Conservation (phyloP, 257 asterid species). For the Cynanchum wilfordii region DNA sequence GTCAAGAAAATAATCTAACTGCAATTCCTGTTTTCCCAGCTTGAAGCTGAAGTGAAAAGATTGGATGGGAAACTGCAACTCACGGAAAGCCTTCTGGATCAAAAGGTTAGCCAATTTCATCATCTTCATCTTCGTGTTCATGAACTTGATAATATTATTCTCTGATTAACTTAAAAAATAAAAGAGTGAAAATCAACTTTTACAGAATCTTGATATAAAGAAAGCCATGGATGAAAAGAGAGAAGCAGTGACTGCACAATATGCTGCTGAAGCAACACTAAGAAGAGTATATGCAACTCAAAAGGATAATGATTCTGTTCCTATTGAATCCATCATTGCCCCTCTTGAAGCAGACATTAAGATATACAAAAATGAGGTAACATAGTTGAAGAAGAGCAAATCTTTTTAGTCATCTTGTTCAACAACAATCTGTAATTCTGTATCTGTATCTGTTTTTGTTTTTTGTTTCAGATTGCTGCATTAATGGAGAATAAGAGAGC, state of each 20-base stretch:
- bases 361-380: constrained; percentile 79
- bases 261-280: constrained; percentile 90
- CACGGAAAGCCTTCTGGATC: constrained; percentile 46
- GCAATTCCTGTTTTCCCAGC: constrained; percentile 28
- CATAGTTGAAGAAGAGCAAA: neutral
- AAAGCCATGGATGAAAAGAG: constrained; percentile 55
- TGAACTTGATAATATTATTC: neutral
- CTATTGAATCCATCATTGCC: constrained; percentile 66
- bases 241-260: constrained; percentile 76
- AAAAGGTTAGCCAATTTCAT: constrained; percentile 44
- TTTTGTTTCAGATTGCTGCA: constrained; percentile 48
- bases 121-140: neutral
- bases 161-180: neutral
- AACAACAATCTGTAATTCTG: too few species aligned
- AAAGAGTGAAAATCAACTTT: neutral
- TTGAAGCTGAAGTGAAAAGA: constrained; percentile 46
- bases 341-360: constrained; percentile 90
- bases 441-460: neutral
- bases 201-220: constrained; percentile 75
- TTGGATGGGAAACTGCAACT: constrained; percentile 52
- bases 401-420: neutral
- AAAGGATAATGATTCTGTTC: constrained; percentile 59
- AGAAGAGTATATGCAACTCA: constrained; percentile 75
- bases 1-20: too few species aligned
- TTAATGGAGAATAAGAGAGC: constrained; percentile 72